These are phyloP conservation scores for Exophiala oligosperma DNA, from an alignment of 2,329 filamentous ascomycete species.

Conservation along the genomic window DNA sequence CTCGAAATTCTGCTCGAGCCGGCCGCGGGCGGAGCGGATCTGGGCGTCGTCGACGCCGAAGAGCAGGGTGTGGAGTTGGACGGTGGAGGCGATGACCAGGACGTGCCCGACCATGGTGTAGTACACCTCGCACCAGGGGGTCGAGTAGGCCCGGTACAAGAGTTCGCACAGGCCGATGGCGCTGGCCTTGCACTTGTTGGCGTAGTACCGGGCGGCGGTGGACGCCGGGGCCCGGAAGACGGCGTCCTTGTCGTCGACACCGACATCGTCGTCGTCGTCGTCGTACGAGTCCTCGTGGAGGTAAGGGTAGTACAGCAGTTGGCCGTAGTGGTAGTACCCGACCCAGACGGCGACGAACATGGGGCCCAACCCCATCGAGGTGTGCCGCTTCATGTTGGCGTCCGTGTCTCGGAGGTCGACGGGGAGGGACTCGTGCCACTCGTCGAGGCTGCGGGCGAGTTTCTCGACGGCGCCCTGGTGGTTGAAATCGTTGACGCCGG, in stretches of 20 bases:
- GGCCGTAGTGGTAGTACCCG: constrained; percentile 49
- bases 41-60: constrained; percentile 41
- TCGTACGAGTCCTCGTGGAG: constrained; percentile 36
- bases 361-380: constrained; percentile 42
- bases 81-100: constrained; percentile 48
- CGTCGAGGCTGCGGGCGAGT: constrained; percentile 37
- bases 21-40: constrained; percentile 36
- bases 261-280: neutral
- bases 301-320: constrained; percentile 52
- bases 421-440: constrained; percentile 40
- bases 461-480: constrained; percentile 28
- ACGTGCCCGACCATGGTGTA: constrained; percentile 51
- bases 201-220: constrained; percentile 32
- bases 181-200: constrained; percentile 43
- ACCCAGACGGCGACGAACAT: constrained; percentile 49
- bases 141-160: constrained; percentile 41
- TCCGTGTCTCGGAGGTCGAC: constrained; percentile 39
- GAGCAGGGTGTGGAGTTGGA: constrained; percentile 49
- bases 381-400: constrained; percentile 41
- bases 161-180: constrained; percentile 43
- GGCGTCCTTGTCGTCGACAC: too few species aligned
- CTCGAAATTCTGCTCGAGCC: constrained; percentile 48
- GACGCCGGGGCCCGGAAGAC: too few species aligned
- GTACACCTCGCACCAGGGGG: constrained; percentile 41
- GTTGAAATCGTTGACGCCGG: neutral